These are phyloP conservation scores for Leishmania lainsoni DNA, from an alignment of 208 protist genomes.

Conservation along the genomic window DNA sequence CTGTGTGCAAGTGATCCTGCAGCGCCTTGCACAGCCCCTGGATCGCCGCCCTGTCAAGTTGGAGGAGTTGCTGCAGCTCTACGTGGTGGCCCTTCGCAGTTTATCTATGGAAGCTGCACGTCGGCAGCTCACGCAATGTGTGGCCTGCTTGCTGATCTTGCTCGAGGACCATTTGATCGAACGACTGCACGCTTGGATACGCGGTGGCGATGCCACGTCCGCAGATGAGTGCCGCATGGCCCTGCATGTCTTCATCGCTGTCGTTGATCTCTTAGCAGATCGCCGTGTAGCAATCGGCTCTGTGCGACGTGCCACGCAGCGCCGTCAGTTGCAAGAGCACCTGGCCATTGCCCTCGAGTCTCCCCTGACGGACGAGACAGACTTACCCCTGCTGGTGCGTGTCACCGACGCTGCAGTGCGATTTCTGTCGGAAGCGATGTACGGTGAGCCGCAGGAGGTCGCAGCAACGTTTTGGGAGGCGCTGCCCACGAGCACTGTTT, in stretches of 20 bases:
- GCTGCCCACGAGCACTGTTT: constrained; percentile 52
- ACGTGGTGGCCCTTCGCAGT: constrained; percentile 25
- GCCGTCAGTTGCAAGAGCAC: constrained; percentile 49
- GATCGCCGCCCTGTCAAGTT: constrained; percentile 46
- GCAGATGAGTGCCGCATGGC: constrained; percentile 12
- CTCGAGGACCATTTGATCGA: constrained; percentile 33
- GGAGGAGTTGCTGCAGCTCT: constrained; percentile 52
- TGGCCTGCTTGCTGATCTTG: constrained; percentile 48
- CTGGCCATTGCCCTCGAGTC: constrained; percentile 40
- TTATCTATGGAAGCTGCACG: constrained; percentile 16
- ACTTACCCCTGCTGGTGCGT: constrained; percentile 38
- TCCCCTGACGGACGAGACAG: constrained; percentile 9
- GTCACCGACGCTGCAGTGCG: constrained; percentile 36
- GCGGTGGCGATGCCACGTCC: constrained; percentile 5
- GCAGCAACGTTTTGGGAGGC: constrained; percentile 51
- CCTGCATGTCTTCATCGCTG: constrained; percentile 38
- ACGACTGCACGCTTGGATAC: constrained; percentile 11
- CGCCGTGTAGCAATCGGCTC: constrained; percentile 59
- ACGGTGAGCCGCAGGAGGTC: constrained; percentile 62
- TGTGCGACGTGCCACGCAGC: constrained; percentile 61
- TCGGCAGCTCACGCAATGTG: constrained; percentile 51
- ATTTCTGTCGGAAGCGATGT: constrained; percentile 54
- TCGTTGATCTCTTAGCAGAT: constrained; percentile 65
- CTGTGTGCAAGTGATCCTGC: constrained; percentile 50
- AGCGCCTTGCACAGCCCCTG: constrained; percentile 43